Percentiles rank a stretch among this genome's conserved stretches.
Evolutionary conservation across 1,284 basidiomycete species (phyloP).

Genomic region (Takashimella tepidaria): DNA sequence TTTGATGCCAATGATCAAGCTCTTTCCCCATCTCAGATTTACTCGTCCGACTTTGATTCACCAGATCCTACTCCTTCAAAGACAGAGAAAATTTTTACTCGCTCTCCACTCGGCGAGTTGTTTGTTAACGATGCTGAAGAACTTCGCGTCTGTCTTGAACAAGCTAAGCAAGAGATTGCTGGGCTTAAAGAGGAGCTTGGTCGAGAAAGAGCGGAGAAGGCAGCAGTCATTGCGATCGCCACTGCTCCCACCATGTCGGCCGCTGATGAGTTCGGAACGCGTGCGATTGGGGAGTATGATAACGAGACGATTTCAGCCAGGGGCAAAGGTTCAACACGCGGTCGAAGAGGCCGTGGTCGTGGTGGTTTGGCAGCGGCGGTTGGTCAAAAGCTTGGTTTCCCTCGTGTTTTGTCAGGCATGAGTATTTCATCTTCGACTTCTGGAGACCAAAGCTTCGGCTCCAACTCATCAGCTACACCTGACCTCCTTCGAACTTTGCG

Average conservation of each 20-base stretch:
- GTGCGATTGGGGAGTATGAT: slow-evolving; percentile 11
- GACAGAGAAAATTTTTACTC: slow-evolving; percentile 48
- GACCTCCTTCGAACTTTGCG: slow-evolving; percentile 32
- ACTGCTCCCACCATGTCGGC: slow-evolving; percentile 6
- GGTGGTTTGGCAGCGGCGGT: slow-evolving; percentile 33
- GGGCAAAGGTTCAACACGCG: slow-evolving; percentile 32
- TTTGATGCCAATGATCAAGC: slow-evolving; percentile 55
- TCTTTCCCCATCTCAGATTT: slow-evolving; percentile 49
- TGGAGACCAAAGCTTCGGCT: slow-evolving; percentile 39
- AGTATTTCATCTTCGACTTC: slow-evolving; percentile 11
- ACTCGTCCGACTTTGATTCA: slow-evolving; percentile 52
- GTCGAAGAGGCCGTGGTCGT: slow-evolving; percentile 35
- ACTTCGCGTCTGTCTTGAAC: slow-evolving; percentile 37
- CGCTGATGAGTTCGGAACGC: slow-evolving; percentile 35
- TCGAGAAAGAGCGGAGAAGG: slow-evolving; percentile 9
- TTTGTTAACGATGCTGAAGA: slow-evolving; percentile 46
- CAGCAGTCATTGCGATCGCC: not conserved
- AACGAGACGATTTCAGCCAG: slow-evolving; percentile 8
- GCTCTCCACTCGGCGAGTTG: slow-evolving; percentile 43
- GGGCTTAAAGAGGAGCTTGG: slow-evolving; percentile 25
- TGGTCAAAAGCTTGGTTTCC: slow-evolving; percentile 39
- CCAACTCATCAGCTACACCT: slow-evolving; percentile 37
- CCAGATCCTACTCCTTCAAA: slow-evolving; percentile 65
- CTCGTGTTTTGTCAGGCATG: slow-evolving; percentile 24
- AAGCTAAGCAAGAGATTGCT: slow-evolving; percentile 41